Evolutionary conservation across 1,284 basidiomycete species (phyloP), one percentile per base, ranked within the genome.

Genomic region (Chalciporus sp.): DNA sequence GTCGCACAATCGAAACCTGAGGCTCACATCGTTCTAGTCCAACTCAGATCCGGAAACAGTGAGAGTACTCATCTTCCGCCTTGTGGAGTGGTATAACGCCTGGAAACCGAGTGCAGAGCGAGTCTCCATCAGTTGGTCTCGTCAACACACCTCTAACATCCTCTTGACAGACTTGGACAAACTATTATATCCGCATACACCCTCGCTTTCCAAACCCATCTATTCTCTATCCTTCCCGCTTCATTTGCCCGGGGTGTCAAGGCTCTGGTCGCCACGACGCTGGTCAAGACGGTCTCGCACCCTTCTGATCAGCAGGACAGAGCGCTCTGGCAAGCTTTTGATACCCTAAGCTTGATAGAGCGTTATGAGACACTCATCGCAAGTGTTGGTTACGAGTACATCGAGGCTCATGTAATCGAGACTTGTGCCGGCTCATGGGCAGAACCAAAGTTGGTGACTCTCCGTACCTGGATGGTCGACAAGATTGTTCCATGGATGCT

Each of bases 401-500:
- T 97, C 55, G 90, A 94, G 63, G 70, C 74, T 7, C 79, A 91
- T 49, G 86, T 95, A 0, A 58, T 80, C 46, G 78, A 80, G 55
- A 84, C 81, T 7, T 94, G 90, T 61, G 73, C 77, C 2, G 82
- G 81, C 2, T 80, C 84, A 52, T 95, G 92, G 90, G 78, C 79
- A 28, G 79, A 80, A 51, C 80, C 85, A 7, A 79, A 88, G 75
- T 65, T 96, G 53, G 76, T 78, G 1, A 73, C 68, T 1, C 72
- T 94, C 53, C 76, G 89, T 45, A 68, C 76, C 16, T 94, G 92
- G 87, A 91, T 94, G 79, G 76, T 84, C 2, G 80, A 84, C 52
- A 85, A 83, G 45, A 84, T 95, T 41, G 86, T 92, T 0, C 84
- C 86, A 3, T 94, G 93, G 92, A 86, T 94, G 83, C 62, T 91